Evolutionary conservation across 805 yeast species (phyloP).

Genomic region (Spathaspora girioi): DNA sequence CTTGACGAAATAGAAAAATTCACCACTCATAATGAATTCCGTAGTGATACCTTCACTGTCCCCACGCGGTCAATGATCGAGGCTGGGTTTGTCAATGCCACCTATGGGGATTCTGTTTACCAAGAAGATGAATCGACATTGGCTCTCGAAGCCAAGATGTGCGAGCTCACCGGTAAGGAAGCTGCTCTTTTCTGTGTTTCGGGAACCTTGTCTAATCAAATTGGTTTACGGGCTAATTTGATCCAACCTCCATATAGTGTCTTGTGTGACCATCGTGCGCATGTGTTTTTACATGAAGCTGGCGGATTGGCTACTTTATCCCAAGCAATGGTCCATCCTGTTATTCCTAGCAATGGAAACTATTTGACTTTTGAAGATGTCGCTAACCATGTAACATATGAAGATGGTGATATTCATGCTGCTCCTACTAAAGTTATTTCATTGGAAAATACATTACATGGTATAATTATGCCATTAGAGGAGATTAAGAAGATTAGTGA

Average conservation of each 20-base stretch:
- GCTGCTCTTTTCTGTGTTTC: slow-evolving; percentile 40
- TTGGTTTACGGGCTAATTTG: slow-evolving; percentile 35
- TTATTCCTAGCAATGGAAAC: slow-evolving; percentile 30
- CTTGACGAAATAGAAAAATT: slow-evolving; percentile 11
- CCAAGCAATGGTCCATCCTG: slow-evolving; percentile 40
- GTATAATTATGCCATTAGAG: slow-evolving; percentile 37
- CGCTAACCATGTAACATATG: slow-evolving; percentile 33
- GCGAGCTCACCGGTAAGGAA: slow-evolving; percentile 34
- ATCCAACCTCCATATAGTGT: slow-evolving; percentile 41
- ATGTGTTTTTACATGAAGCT: slow-evolving; percentile 36
- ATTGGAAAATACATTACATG: slow-evolving; percentile 42
- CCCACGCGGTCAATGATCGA: slow-evolving; percentile 71
- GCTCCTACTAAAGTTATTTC: slow-evolving; percentile 43
- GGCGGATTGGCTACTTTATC: slow-evolving; percentile 42
- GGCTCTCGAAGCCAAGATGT: slow-evolving; percentile 31
- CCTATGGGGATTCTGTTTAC: slow-evolving; percentile 42
- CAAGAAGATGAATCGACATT: slow-evolving; percentile 35
- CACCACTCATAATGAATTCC: slow-evolving; percentile 36
- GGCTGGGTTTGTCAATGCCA: slow-evolving; percentile 37
- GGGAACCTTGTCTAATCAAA: slow-evolving; percentile 42
- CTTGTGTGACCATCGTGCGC: slow-evolving; percentile 36
- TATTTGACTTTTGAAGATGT: slow-evolving; percentile 37
- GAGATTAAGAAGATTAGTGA: slow-evolving; percentile 34
- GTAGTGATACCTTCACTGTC: slow-evolving; percentile 81
- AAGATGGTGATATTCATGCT: slow-evolving; percentile 42